phyloP scores from a whole-genome alignment of 1,284 basidiomycete species.

The Moniliella sp. region DNA sequence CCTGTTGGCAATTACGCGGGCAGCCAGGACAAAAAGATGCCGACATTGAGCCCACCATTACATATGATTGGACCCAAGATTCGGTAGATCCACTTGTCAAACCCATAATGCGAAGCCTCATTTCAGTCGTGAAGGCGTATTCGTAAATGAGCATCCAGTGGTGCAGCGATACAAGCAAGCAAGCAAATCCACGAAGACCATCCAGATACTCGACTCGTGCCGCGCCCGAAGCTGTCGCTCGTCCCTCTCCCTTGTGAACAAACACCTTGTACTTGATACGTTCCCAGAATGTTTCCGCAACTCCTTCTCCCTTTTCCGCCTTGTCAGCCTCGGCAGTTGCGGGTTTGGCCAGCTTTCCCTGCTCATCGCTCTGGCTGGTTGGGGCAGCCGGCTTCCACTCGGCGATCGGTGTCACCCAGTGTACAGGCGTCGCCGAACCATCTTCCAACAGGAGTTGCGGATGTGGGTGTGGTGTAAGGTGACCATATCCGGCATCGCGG shows the following conservation, averaged over 20 bases:
- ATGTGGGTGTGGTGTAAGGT: no score
- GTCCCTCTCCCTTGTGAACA: slow-evolving; percentile 11
- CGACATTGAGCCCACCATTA: slow-evolving; percentile 14
- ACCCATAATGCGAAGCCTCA: slow-evolving; percentile 8
- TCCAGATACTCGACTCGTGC: neutral
- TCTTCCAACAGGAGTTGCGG: no score
- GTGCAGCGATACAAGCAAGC: slow-evolving; percentile 19
- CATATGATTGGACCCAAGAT: slow-evolving; percentile 10
- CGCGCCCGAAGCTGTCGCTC: slow-evolving; percentile 1
- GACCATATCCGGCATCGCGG: no score
- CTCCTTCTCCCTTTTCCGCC: no score
- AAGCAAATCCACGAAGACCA: slow-evolving; percentile 2
- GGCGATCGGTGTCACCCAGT: neutral
- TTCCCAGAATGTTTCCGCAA: no score
- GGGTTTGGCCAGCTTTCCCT: neutral
- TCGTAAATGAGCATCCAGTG: slow-evolving; percentile 25
- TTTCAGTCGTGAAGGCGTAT: slow-evolving; percentile 10
- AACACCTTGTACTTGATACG: no score
- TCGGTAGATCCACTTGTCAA: slow-evolving; percentile 17
- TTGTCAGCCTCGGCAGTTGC: neutral
- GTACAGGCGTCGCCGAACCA: neutral
- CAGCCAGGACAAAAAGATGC: slow-evolving; percentile 20
- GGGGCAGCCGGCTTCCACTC: no score
- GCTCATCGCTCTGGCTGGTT: neutral
- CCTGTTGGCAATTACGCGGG: slow-evolving; percentile 18